Evolutionary conservation across 176 grass and related monocot genomes (phyloP), one percentile per base, ranked within the genome.

Genomic region (Otatea glauca): DNA sequence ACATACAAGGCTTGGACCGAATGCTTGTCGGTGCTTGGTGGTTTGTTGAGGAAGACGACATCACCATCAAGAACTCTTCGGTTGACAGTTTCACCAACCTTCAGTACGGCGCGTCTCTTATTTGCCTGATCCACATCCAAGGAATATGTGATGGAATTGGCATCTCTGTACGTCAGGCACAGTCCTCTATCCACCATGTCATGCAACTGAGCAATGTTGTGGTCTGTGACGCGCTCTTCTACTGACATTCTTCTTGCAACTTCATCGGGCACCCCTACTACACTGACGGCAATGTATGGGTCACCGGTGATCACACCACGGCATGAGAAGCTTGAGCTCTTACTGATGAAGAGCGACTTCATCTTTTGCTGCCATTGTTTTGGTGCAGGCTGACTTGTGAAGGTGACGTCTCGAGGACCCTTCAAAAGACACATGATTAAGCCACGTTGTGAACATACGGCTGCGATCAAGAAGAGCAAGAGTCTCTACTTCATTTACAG

Each of bases 331-430:
- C 86, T 84, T 84, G 92, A 94, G 32, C 87, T 86, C 72, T 94
- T 94, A 55, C 89, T 89, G 32, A 94, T 84, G 71, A 91, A 94
- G 12, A 91, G 65, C 9, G 89, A 69, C 67, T 86, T 91, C 54
- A 94, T 91, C 58, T 89, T 94, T 37, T 94, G 84, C 21, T 89
- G 80, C 92, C 92, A 91, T 15, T 87, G 89, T 73, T 89, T 91
- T 78, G 77, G 35, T 45, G 60, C 68, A 64, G 81, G 58, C 35
- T 82, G 80, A 75, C 50, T 85, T 84, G 23, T 64, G 62, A 88
- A 49, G 49, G 73, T 69, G n/a, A 49, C 72, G 82, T 82, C 68
- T 39, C 42, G 76, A 72, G 84, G 78, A 82, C 76, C 83, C 89
- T 94, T 81, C 2, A 44, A 74, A 75, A 86, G 42, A 79, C 14